phyloP scores from a whole-genome alignment of 257 asterid species.

The Solanum tarijense region DNA sequence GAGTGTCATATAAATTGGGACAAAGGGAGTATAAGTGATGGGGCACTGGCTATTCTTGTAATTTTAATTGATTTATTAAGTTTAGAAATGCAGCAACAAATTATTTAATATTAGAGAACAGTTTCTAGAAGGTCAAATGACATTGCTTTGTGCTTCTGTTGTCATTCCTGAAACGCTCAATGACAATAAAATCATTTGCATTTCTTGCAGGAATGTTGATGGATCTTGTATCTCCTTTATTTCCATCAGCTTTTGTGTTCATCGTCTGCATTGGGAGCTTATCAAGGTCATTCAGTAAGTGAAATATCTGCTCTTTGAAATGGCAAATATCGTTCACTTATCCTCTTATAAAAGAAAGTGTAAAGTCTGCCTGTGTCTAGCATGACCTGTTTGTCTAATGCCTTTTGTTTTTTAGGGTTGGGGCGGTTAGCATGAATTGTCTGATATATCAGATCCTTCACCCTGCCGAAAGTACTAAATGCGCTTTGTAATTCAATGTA shows the following conservation, averaged over 20 bases:
- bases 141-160: neutral
- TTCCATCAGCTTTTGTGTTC: conserved; percentile 78
- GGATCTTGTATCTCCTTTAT: conserved; percentile 94
- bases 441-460: neutral
- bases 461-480: neutral
- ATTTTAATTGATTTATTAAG: neutral
- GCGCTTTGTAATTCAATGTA: neutral
- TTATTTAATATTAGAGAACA: neutral
- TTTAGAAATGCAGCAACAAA: neutral
- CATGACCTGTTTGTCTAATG: neutral
- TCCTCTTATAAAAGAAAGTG: neutral
- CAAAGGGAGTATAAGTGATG: neutral
- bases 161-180: neutral
- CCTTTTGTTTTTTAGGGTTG: neutral
- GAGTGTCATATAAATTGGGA: neutral
- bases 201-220: conserved; percentile 85
- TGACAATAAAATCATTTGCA: neutral
- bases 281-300: conserved; percentile 97
- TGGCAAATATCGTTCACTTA: neutral
- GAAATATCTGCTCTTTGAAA: neutral
- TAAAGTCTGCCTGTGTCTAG: neutral
- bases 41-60: neutral
- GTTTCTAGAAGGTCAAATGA: neutral
- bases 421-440: neutral
- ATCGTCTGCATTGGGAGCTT: conserved; percentile 92